Evolutionary conservation across 2,329 filamentous ascomycete genomes (phyloP).

Genomic region (Hypoxylon sp.): DNA sequence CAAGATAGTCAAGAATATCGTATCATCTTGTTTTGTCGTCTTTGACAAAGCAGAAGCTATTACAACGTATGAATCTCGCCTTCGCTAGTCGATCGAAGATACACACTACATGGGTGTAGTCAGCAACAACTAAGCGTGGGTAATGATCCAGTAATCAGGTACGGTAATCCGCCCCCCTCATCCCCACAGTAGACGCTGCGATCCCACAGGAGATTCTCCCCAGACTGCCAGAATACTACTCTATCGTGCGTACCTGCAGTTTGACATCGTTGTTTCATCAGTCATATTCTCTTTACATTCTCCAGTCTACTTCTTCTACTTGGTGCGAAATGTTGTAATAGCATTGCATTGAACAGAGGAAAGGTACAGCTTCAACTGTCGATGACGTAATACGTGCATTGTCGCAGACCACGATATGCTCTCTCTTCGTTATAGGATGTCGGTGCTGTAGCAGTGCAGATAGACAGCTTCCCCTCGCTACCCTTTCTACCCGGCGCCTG

Average conservation of each 20-base stretch:
- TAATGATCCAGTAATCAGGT: constrained; percentile 33
- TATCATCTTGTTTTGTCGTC: constrained; percentile 26
- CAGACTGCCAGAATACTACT: constrained; percentile 13
- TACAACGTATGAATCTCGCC: background rate
- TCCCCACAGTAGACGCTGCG: constrained; percentile 17
- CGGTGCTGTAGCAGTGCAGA: constrained; percentile 34
- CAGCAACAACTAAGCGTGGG: constrained; percentile 34
- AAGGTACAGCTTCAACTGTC: background rate
- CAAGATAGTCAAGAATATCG: constrained; percentile 13
- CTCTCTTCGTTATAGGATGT: constrained; percentile 5
- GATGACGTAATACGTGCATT: background rate
- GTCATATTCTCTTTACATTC: background rate
- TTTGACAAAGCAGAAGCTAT: constrained; percentile 27
- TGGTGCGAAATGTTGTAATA: background rate
- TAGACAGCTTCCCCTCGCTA: constrained; percentile 24
- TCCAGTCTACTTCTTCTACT: background rate
- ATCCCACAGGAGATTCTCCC: background rate
- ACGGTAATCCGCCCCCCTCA: background rate
- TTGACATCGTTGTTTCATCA: constrained; percentile 5
- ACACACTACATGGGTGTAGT: constrained; percentile 3
- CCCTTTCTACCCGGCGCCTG: constrained; percentile 30
- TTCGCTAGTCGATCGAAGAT: background rate
- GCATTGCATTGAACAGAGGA: background rate
- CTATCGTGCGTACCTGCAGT: constrained; percentile 19
- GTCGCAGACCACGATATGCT: constrained; percentile 2